Evolutionary conservation across 2,329 filamentous ascomycete genomes (phyloP).

Genomic region (Elsinoe ampelina): DNA sequence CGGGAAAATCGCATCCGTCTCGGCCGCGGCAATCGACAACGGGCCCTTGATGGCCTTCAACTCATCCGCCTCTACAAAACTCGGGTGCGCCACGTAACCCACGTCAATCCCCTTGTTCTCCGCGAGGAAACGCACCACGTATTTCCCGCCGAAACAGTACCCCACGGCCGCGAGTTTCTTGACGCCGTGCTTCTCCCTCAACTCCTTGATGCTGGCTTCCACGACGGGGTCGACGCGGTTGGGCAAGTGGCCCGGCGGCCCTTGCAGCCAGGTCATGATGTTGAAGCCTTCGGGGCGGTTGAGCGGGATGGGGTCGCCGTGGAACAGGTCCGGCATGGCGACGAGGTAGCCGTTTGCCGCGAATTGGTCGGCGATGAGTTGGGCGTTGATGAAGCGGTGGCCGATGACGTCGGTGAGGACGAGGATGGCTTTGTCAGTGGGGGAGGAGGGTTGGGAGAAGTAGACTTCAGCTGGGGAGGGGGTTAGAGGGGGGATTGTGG

Average conservation of each 20-base stretch:
- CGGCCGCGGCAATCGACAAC: constrained; percentile 54
- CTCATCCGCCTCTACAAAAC: constrained; percentile 57
- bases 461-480: constrained; percentile 43
- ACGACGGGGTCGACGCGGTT: constrained; percentile 45
- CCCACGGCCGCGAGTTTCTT: constrained; percentile 39
- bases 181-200: constrained; percentile 41
- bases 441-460: constrained; percentile 44
- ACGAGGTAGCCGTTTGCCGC: constrained; percentile 64
- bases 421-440: constrained; percentile 47
- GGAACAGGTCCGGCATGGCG: constrained; percentile 62
- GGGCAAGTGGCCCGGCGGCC: constrained; percentile 31
- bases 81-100: constrained; percentile 68
- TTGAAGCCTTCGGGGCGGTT: constrained; percentile 42
- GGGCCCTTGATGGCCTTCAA: constrained; percentile 48
- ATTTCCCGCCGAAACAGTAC: constrained; percentile 46
- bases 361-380: constrained; percentile 61
- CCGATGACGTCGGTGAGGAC: constrained; percentile 52
- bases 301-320: constrained; percentile 52
- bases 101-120: constrained; percentile 51
- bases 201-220: constrained; percentile 37
- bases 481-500: neutral
- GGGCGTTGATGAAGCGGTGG: constrained; percentile 42
- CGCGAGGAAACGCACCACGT: constrained; percentile 53
- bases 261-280: constrained; percentile 41
- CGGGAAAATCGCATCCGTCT: constrained; percentile 53